These are phyloP conservation scores for Roridomyces roridus DNA, from an alignment of 768 basidiomycete genomes.

Conservation along the genomic window DNA sequence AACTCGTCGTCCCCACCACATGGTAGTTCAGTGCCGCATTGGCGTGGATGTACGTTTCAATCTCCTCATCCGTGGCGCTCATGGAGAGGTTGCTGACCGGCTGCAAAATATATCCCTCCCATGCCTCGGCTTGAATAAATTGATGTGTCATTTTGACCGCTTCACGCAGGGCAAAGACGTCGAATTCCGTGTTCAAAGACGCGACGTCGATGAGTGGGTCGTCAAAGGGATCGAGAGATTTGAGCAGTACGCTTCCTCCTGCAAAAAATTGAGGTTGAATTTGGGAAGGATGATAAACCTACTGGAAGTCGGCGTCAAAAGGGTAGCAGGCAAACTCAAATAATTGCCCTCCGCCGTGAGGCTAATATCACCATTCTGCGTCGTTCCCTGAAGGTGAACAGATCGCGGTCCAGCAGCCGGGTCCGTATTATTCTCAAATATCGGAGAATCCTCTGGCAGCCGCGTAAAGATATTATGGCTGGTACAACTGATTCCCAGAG, in stretches of 20 bases:
- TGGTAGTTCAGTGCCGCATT: constrained; percentile 6
- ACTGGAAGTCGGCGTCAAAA: constrained; percentile 8
- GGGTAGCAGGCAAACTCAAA: constrained; percentile 1
- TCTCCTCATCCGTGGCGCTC: constrained; percentile 5
- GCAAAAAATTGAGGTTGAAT: not conserved
- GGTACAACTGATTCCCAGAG: constrained; percentile 21
- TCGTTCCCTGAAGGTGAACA: constrained; percentile 20
- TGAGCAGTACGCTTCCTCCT: not conserved
- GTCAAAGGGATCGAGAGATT: not conserved
- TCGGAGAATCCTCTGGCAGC: constrained; percentile 20
- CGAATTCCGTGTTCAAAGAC: constrained; percentile 38
- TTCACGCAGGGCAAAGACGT: constrained; percentile 28
- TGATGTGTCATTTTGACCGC: constrained; percentile 30
- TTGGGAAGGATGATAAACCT: not conserved
- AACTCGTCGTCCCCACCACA: constrained; percentile 14
- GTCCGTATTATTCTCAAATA: constrained; percentile 28
- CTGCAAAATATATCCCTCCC: constrained; percentile 31
- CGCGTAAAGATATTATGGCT: constrained; percentile 31
- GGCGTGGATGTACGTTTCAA: constrained; percentile 1
- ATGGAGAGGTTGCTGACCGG: not conserved
- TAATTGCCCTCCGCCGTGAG: not conserved
- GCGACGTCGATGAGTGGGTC: constrained; percentile 51
- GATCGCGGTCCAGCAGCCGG: constrained; percentile 32
- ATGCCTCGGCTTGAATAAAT: constrained; percentile 31
- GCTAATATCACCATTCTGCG: constrained; percentile 3